Evolutionary conservation across 2,329 filamentous ascomycete species (phyloP), one percentile per base, ranked within the genome.

Genomic region (Hirsutella rhossiliensis): DNA sequence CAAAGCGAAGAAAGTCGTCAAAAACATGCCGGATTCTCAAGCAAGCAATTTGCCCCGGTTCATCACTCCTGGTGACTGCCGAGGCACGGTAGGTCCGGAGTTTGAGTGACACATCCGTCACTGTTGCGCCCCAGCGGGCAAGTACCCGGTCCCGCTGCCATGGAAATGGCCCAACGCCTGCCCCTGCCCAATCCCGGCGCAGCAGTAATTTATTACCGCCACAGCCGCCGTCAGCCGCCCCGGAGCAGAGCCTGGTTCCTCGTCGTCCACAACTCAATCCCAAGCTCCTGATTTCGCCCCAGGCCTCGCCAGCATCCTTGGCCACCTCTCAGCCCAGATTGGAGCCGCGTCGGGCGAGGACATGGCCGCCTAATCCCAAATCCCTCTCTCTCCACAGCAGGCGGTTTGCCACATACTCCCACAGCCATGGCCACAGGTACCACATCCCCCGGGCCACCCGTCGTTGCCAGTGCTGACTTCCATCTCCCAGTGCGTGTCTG

Each of bases 401-500:
- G 18, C 34, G 18, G 7, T 17, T 37, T 11, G 34, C 13, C 15
- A 18, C 34, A 17, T 7, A 41, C 4, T 11, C 23, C 29, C 28
- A 13, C 38, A 50, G 51, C 42, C 42, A 59, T 59, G 56, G 49
- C 57, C 30, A 55, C 56, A 50, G 56, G 54, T 55, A 51, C 36
- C 31, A 41, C 41, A 17, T 18, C 19, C 7, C 38, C 38, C 18
- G 11, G 9, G 13, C 20, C 8, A 31, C 27, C 38, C n/a, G 11
- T 39, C 15, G 27, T 23, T 52, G 47, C 39, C 51, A 37, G 37
- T 19, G 46, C 40, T 29, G 32, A 29, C 30, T 5, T n/a, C n/a
- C n/a, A n/a, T 19, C 7, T 13, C 13, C 43, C 28, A 66, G 90
- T 97, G 48, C 85, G 92, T 52, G 89, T 97, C 58, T 95, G 88